Percentiles rank a stretch among this genome's conserved stretches.
Conservation (phyloP, 805 yeast genomes). For the Yarrowia porcina region DNA sequence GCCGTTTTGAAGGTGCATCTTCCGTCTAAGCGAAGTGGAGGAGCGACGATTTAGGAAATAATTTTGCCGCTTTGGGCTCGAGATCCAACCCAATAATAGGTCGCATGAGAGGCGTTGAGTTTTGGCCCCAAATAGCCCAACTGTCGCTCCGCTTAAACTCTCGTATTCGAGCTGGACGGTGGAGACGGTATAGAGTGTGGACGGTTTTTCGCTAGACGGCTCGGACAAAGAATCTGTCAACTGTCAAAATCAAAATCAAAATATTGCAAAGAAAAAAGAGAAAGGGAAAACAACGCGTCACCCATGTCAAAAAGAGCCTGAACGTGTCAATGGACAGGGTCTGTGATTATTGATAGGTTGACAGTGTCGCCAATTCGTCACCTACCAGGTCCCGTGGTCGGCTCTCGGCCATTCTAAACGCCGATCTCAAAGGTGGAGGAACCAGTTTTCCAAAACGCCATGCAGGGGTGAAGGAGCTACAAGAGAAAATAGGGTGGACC, state of each 20-base stretch:
- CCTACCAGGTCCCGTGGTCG: no score
- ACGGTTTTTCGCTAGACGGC: neutral
- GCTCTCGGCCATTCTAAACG: neutral
- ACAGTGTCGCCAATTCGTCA: no score
- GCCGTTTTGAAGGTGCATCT: neutral
- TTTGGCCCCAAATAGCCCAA: conserved; percentile 7
- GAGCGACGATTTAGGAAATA: neutral
- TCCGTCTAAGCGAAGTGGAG: conserved; percentile 7
- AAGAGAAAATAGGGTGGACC: no score
- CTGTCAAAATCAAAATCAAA: no score
- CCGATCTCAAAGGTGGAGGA: conserved; percentile 1
- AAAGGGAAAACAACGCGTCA: no score
- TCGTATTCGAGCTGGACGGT: neutral
- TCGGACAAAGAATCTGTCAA: neutral
- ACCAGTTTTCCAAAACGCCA: neutral
- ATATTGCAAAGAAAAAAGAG: no score
- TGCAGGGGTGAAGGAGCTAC: neutral
- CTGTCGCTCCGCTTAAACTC: neutral
- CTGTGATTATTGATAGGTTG: no score
- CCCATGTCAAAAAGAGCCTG: no score
- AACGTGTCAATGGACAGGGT: no score
- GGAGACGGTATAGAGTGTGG: no score
- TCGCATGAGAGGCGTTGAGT: conserved; percentile 14
- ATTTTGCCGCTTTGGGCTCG: neutral
- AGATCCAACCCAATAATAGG: neutral